A percentile compares a stretch with the other conserved stretches of the same genome.
phyloP scores from a whole-genome alignment of 2,329 filamentous ascomycete genomes.

The Fusarium sp. region DNA sequence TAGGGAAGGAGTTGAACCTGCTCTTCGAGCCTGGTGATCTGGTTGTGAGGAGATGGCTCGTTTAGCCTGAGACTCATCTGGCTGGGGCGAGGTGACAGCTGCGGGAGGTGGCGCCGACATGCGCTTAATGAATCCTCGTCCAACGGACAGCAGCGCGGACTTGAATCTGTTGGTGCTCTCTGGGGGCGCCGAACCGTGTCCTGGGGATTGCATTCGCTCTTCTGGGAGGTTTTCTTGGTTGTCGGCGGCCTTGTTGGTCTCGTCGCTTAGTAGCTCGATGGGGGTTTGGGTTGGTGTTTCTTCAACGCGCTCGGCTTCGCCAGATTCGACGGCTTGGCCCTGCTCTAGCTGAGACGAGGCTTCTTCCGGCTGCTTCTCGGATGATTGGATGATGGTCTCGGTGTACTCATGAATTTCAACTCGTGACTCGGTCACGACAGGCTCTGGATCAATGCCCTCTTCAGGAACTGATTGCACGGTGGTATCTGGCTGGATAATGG shows the following conservation, averaged over 20 bases:
- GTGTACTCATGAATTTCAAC: constrained; percentile 23
- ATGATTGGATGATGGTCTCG: constrained; percentile 34
- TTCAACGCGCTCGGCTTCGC: constrained; percentile 21
- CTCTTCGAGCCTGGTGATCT: constrained; percentile 16
- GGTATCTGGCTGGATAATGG: not conserved
- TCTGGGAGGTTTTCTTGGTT: constrained; percentile 8
- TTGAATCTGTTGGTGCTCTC: constrained; percentile 1
- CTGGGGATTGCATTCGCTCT: not conserved
- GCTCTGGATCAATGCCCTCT: not conserved
- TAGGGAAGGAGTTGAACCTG: constrained; percentile 24
- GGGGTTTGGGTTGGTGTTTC: constrained; percentile 29
- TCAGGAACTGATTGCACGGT: not conserved
- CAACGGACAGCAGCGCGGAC: constrained; percentile 20
- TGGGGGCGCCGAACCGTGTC: constrained; percentile 3
- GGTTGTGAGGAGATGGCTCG: constrained; percentile 5
- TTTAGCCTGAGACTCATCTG: constrained; percentile 1
- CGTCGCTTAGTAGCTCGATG: not conserved
- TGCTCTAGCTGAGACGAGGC: not conserved
- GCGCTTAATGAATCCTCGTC: constrained; percentile 21
- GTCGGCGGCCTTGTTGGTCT: not conserved
- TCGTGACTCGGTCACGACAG: constrained; percentile 5
- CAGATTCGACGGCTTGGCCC: not conserved
- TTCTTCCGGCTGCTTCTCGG: constrained; percentile 22
- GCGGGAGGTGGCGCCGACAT: constrained; percentile 33
- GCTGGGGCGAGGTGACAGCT: not conserved